Evolutionary conservation across 2,329 filamentous ascomycete genomes (phyloP), one percentile per base, ranked within the genome.

Genomic region (Venturiaceae sp.): DNA sequence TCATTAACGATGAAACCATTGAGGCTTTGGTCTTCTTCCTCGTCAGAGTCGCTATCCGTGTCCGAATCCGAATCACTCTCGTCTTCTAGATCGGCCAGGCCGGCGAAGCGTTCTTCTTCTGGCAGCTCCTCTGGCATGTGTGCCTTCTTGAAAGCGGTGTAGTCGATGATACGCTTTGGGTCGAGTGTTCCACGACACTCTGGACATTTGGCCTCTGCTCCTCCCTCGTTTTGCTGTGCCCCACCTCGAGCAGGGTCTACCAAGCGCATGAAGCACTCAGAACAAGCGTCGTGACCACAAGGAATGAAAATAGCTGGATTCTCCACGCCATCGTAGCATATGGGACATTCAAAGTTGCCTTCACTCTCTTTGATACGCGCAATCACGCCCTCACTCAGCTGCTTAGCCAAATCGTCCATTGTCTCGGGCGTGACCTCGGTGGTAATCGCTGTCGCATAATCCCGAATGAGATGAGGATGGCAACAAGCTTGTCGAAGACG

Each of bases 401-500:
- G 68, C 64, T 81, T 80, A 1, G 90, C 88, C 21, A 89, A 77
- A 1, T 78, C 76, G 14, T 83, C 66, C 67, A 89, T 80, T 30
- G 84, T 77, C 5, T 81, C 74, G 53, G 79, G 77, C 2, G 75
- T 71, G 21, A 80, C 70, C 5, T 77, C 78, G 23, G 76, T 74
- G 3, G 67, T 65, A 14, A 74, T 72, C 46, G 77, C 82, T 1
- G 55, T 34, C 14, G 4, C 55, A 5, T 14, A 82, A 66, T 90
- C 85, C 28, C 78, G 80, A 64, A 88, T 84, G 30, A 89, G 72
- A 66, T 86, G 84, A 1, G 87, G 88, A 68, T 92, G 89, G 64
- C 88, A 92, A 65, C 86, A 90, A 21, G 86, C 85, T 70, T 92
- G 89, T 19, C 89, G 84, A n/a, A 94, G 79, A 26, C 89, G 85